These are phyloP conservation scores for Volvariella volvacea DNA, from an alignment of 1,284 basidiomycete genomes.

Conservation along the genomic window DNA sequence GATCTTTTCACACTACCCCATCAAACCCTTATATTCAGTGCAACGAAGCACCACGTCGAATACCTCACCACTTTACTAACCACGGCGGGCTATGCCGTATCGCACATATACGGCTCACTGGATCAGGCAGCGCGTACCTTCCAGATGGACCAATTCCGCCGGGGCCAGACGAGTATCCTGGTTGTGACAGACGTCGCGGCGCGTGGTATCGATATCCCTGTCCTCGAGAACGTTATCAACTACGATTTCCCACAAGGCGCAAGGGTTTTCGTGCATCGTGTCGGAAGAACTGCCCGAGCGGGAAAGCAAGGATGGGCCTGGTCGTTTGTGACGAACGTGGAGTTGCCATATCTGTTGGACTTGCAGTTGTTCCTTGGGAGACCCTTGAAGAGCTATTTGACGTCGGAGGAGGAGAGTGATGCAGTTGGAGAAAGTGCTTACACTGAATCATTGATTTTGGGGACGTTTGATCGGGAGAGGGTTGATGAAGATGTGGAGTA, in stretches of 20 bases:
- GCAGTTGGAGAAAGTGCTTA: conserved; percentile 47
- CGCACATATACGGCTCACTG: conserved; percentile 94
- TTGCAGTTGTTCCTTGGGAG: conserved; percentile 92
- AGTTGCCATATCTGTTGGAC: conserved; percentile 89
- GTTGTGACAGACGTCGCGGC: conserved; percentile 99
- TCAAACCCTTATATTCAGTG: conserved; percentile 93
- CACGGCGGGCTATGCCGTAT: conserved; percentile 88
- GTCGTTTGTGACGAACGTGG: conserved; percentile 83
- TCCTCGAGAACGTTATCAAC: conserved; percentile 94
- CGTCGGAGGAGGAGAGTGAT: conserved; percentile 15
- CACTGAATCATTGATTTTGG: conserved; percentile 70
- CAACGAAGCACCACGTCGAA: conserved; percentile 99
- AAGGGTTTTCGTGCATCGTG: conserved; percentile 93
- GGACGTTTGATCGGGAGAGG: conserved; percentile 75
- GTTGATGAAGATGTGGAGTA: conserved; percentile 87
- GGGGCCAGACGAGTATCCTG: conserved; percentile 75
- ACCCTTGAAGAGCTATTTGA: conserved; percentile 56
- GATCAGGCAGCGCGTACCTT: conserved; percentile 90
- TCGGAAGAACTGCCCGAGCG: conserved; percentile 94
- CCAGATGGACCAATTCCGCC: conserved; percentile 91
- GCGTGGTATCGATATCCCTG: conserved; percentile 92
- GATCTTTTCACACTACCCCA: conserved; percentile 63
- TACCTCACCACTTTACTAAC: conserved; percentile 80
- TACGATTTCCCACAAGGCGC: conserved; percentile 96
- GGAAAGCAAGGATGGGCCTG: conserved; percentile 95